Base-by-base conservation (phyloP, 169 alveolate genomes). In the Plasmodium vivax region DNA sequence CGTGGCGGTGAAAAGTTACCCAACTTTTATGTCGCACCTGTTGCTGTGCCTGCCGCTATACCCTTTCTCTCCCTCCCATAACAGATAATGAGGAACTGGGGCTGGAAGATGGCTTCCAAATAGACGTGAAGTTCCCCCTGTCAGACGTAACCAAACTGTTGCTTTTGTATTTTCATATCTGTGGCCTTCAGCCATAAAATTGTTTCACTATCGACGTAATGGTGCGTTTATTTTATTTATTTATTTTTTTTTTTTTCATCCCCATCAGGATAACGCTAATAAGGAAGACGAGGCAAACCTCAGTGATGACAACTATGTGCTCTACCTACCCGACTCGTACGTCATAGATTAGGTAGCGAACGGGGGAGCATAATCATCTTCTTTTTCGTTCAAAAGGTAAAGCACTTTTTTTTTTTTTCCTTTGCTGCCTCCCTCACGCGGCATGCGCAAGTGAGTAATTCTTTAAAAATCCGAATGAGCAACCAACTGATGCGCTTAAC, bases 251-350 rank as follows among this genome's bases (percentile, higher is more conserved):
- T 32, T 62, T 36, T 83, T 56, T 32, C 73, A 58, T 34, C n/a
- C 36, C 19, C 75, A 36, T 7, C 73, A 88, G 94, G 88, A 88
- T 36, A 58, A 41, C 34, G 51, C 73, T 32, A 41, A 54, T 16
- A n/a, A 32, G 43, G 68, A 19, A n/a, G 90, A 88, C 3, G 94
- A 88, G 8, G 82, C 68, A 30, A 58, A 36, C 34, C 54, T 36
- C 51, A 80, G 90, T 36, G 94, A 80, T 3, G 94, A 88, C 34
- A 79, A 85, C 32, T 88, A 88, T 10, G 85, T 88, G 36, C 74
- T 88, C 10, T 47, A 80, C 43, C 83, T 88, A 88, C 94, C 94
- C 1, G 94, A 88, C 58, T 88, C 94, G 32, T 88, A 88, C 77
- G 83, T 77, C 38, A 88, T 88, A 58, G 94, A 88, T 79, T 88